phyloP scores from a whole-genome alignment of 169 alveolate species.

The Eimeria maxima region DNA sequence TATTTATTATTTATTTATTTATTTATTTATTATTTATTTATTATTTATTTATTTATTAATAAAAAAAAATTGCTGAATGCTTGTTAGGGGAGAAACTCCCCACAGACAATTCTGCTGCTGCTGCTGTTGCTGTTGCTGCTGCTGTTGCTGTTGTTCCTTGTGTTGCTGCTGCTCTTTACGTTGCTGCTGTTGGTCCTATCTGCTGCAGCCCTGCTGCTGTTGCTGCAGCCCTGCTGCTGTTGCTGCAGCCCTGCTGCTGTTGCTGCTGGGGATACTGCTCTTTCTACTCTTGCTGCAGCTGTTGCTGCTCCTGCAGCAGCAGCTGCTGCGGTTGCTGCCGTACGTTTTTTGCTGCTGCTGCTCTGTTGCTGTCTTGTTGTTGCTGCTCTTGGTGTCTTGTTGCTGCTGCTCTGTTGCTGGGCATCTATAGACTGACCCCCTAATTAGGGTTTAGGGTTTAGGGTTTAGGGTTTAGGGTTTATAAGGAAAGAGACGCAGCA shows the following conservation, averaged over 20 bases:
- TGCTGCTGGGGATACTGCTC: not conserved
- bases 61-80: too few relatives aligned
- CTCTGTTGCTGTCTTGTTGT: not conserved
- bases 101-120: not conserved
- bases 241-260: not conserved
- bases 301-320: not conserved
- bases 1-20: too few relatives aligned
- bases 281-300: not conserved
- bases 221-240: not conserved
- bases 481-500: not conserved
- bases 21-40: too few relatives aligned
- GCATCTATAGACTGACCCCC: not conserved
- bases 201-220: not conserved
- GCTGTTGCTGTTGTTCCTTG: not conserved
- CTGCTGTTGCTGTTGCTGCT: not conserved
- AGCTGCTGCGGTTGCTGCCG: not conserved
- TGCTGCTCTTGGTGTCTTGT: not conserved
- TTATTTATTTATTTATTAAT: too few relatives aligned
- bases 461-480: too few relatives aligned
- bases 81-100: too few relatives aligned
- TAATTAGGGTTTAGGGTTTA: too few relatives aligned
- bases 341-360: not conserved
- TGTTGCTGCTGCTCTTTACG: not conserved
- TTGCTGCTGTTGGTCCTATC: not conserved
- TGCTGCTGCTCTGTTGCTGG: too few relatives aligned